A percentile compares a stretch with the other conserved stretches of the same genome.
phyloP scores from a whole-genome alignment of 2,329 filamentous ascomycete species.

The Graphium sp. region DNA sequence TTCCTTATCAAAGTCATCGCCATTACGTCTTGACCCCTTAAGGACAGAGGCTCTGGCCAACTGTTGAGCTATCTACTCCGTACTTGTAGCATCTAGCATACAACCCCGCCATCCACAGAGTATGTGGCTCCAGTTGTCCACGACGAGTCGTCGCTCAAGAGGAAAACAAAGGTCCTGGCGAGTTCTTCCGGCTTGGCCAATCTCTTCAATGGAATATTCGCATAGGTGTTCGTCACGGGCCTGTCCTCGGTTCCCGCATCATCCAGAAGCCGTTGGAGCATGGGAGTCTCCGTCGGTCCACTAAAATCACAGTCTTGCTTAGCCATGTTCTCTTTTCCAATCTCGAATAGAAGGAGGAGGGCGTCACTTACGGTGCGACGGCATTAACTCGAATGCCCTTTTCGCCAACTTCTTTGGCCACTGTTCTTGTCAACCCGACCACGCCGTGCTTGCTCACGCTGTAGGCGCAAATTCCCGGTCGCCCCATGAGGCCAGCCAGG shows the following conservation, averaged over 20 bases:
- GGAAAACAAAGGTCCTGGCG: conserved; percentile 16
- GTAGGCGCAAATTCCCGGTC: conserved; percentile 12
- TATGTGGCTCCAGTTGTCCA: conserved; percentile 22
- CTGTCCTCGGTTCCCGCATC: conserved; percentile 5
- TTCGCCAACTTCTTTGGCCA: conserved; percentile 10
- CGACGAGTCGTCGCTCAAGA: conserved; percentile 17
- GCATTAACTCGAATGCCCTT: conserved; percentile 3
- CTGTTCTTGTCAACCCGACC: conserved; percentile 12
- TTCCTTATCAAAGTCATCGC: too few relatives aligned
- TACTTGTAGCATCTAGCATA: too few relatives aligned
- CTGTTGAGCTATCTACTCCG: too few relatives aligned
- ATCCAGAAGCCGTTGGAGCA: too few relatives aligned
- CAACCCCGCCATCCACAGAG: conserved; percentile 23
- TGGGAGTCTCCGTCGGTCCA: conserved; percentile 29
- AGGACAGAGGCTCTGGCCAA: too few relatives aligned
- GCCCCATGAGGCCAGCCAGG: conserved; percentile 16
- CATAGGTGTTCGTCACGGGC: conserved; percentile 11
- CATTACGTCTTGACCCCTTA: too few relatives aligned
- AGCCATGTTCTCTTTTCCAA: too few relatives aligned
- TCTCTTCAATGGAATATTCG: conserved; percentile 22
- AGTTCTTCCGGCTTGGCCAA: conserved; percentile 22
- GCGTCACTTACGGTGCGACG: conserved; percentile 13
- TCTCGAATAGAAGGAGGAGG: too few relatives aligned
- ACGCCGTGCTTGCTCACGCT: conserved; percentile 14
- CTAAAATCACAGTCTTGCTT: background rate